Conservation (phyloP, 768 basidiomycete genomes). For the Psilocybe subaeruginosa region DNA sequence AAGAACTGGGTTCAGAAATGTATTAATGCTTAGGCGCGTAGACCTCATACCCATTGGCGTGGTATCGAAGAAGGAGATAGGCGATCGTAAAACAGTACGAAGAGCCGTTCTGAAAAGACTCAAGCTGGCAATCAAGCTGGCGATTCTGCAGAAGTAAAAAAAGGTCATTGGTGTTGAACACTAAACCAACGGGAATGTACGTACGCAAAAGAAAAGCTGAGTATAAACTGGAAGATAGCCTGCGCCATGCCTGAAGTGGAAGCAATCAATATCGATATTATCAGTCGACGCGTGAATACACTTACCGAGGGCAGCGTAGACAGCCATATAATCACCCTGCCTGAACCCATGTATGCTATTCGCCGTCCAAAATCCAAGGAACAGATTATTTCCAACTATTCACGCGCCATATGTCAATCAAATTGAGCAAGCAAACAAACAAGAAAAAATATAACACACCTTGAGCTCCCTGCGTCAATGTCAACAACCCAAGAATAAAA, state of each 20-base stretch:
- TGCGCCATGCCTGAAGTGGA: constrained; percentile 43
- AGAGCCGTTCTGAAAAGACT: constrained; percentile 61
- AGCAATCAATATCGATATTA: not conserved
- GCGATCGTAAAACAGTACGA: constrained; percentile 58
- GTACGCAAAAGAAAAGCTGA: constrained; percentile 54
- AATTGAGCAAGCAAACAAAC: not conserved
- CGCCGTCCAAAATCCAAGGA: constrained; percentile 76
- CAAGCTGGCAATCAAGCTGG: constrained; percentile 44
- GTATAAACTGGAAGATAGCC: constrained; percentile 54
- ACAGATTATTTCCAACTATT: constrained; percentile 64
- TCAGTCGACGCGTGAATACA: constrained; percentile 28
- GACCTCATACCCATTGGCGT: constrained; percentile 57
- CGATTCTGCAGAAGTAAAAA: constrained; percentile 28
- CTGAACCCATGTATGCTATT: constrained; percentile 53
- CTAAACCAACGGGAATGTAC: constrained; percentile 13
- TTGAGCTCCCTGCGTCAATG: constrained; percentile 51
- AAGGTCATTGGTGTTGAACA: not conserved
- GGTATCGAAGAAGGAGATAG: constrained; percentile 73
- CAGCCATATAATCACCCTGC: constrained; percentile 72
- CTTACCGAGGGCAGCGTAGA: constrained; percentile 52
- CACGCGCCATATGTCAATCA: constrained; percentile 35
- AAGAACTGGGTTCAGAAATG: not conserved
- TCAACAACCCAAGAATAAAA: constrained; percentile 45
- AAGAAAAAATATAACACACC: constrained; percentile 34
- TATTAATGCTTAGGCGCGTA: not conserved